Evolutionary conservation across 1,284 basidiomycete species (phyloP).

Genomic region (Anthracocystis panici-leucophaei): DNA sequence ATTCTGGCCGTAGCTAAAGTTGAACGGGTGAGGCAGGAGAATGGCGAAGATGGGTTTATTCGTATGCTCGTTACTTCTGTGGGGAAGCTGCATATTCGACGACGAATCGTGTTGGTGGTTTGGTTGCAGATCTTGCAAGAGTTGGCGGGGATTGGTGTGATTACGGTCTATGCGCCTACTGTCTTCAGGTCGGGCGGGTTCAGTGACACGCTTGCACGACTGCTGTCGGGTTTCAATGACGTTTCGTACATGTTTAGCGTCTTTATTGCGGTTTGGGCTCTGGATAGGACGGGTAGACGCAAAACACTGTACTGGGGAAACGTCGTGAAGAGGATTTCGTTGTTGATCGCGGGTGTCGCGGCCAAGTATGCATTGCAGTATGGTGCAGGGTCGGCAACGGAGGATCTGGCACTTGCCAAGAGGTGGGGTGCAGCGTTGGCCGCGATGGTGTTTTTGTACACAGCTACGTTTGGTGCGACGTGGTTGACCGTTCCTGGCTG

Average conservation of each 20-base stretch:
- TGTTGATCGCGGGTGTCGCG: slow-evolving; percentile 30
- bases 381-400: slow-evolving; percentile 17
- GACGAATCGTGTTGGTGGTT: slow-evolving; percentile 25
- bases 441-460: slow-evolving; percentile 42
- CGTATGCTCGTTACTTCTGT: slow-evolving; percentile 18
- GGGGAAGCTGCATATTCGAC: slow-evolving; percentile 29
- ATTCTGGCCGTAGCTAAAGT: slow-evolving; percentile 26
- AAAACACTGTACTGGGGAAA: slow-evolving; percentile 30
- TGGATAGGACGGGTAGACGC: slow-evolving; percentile 26
- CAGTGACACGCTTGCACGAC: slow-evolving; percentile 24
- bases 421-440: slow-evolving; percentile 39
- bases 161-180: slow-evolving; percentile 36
- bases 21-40: slow-evolving; percentile 24
- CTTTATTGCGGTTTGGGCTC: slow-evolving; percentile 24
- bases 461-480: slow-evolving; percentile 21
- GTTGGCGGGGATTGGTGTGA: slow-evolving; percentile 30
- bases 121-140: slow-evolving; percentile 40
- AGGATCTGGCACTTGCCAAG: slow-evolving; percentile 18
- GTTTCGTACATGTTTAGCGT: slow-evolving; percentile 41
- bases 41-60: slow-evolving; percentile 26
- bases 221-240: slow-evolving; percentile 35
- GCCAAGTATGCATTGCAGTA: slow-evolving; percentile 37
- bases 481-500: slow-evolving; percentile 31
- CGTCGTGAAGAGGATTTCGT: slow-evolving; percentile 29
- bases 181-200: slow-evolving; percentile 39